phyloP scores from a whole-genome alignment of 2,329 filamentous ascomycete genomes.

The Coniochaeta hoffmannii region DNA sequence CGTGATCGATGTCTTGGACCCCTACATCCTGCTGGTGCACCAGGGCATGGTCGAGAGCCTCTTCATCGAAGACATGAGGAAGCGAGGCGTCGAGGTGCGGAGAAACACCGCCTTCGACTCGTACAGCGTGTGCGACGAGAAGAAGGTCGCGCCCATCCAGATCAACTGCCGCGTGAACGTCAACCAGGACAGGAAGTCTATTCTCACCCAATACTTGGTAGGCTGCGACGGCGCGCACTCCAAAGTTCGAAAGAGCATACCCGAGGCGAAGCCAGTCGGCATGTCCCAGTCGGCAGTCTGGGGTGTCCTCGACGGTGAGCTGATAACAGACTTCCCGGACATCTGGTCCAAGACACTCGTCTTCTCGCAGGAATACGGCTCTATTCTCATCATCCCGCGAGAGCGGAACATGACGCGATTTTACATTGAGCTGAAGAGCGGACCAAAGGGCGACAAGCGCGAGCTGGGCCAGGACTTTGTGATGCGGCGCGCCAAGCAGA shows the following conservation, averaged over 20 bases:
- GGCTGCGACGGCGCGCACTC: slow-evolving; percentile 71
- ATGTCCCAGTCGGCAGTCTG: slow-evolving; percentile 50
- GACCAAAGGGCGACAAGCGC: slow-evolving; percentile 30
- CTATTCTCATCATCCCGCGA: slow-evolving; percentile 66
- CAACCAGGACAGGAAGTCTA: slow-evolving; percentile 36
- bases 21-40: slow-evolving; percentile 54
- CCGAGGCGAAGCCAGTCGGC: slow-evolving; percentile 45
- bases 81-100: slow-evolving; percentile 54
- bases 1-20: slow-evolving; percentile 48
- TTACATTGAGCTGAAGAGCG: slow-evolving; percentile 49
- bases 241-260: slow-evolving; percentile 59
- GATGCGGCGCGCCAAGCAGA: slow-evolving; percentile 57
- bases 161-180: slow-evolving; percentile 45
- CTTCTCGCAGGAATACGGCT: slow-evolving; percentile 59
- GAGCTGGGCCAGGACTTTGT: slow-evolving; percentile 57
- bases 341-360: slow-evolving; percentile 68
- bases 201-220: slow-evolving; percentile 57
- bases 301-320: slow-evolving; percentile 64
- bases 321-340: slow-evolving; percentile 67
- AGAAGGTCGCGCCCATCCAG: slow-evolving; percentile 35
- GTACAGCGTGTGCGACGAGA: slow-evolving; percentile 37
- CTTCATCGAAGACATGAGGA: slow-evolving; percentile 61
- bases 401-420: slow-evolving; percentile 65
- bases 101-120: slow-evolving; percentile 58
- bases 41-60: slow-evolving; percentile 70